Evolutionary conservation across 1,139 yeast species (phyloP), one percentile per base, ranked within the genome.

Genomic region (Tardiomyces depauwii): DNA sequence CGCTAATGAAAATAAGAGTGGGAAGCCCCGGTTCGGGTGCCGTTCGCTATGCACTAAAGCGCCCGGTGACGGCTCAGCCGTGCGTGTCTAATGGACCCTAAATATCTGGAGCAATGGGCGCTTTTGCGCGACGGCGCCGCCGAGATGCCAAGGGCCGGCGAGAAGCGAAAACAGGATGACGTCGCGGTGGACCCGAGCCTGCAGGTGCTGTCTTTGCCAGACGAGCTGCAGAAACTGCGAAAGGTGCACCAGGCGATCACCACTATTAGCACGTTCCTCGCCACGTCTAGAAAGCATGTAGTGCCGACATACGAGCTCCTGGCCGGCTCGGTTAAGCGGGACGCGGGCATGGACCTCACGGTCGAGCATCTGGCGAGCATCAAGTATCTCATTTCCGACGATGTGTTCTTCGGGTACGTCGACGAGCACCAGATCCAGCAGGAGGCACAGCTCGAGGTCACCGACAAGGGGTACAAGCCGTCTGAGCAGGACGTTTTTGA

Each of bases 341-440:
- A 71, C 36, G 40, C 55, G 12, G 44, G 46, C 2, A 49, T 54
- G 10, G 41, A 49, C 11, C 42, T 58, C 18, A 43, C 28, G 55
- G 55, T 63, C 33, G 57, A 63, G 10, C 95, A 85, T 59, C 71
- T 84, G 41, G 86, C 94, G 1, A 70, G 72, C 47, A 72, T 88
- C 41, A 75, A 72, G 44, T 72, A 66, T n/a, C 59, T 89, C 2
- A 60, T 84, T 12, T 95, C 95, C 0, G 67, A 73, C 19, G 89
- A 82, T 43, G 76, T 84, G 18, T 67, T 79, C 2, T 79, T 80
- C 54, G 85, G 77, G 44, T 88, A 85, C 60, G 80, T 84, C 38
- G 67, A 66, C 38, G 58, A 62, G 39, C 68, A 67, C 44, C 58
- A 71, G 40, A 43, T 58, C 39, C 48, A 53, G 30, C 46, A 54